Evolutionary conservation across 164 flowering plant genomes (phyloP).

Genomic region (Vitis riparia): DNA sequence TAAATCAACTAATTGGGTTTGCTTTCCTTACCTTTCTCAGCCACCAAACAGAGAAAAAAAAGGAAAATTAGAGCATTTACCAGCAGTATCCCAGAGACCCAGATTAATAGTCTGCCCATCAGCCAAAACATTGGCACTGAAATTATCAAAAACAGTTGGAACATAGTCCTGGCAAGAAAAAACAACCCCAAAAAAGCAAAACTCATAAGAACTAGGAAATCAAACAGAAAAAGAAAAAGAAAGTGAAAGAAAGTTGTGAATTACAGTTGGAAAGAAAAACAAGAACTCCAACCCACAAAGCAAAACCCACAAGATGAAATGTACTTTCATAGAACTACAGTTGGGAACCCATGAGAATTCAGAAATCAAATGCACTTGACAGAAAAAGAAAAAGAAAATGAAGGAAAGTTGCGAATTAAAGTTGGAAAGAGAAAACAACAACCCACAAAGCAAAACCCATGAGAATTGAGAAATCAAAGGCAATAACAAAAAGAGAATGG

Average conservation of each 20-base stretch:
- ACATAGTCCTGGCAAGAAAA: slow-evolving; percentile 54
- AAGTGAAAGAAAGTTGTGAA: background rate
- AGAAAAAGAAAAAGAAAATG: no score
- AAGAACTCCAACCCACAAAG: background rate
- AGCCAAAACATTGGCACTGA: slow-evolving; percentile 65
- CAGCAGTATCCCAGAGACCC: slow-evolving; percentile 81
- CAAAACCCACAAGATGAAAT: background rate
- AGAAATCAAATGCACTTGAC: no score
- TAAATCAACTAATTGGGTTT: background rate
- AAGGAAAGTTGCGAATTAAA: no score
- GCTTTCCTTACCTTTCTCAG: background rate
- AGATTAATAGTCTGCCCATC: slow-evolving; percentile 60
- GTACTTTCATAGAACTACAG: no score
- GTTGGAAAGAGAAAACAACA: background rate
- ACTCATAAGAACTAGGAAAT: no score
- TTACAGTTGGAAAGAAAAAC: slow-evolving; percentile 21
- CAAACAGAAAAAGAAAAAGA: background rate
- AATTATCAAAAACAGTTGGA: slow-evolving; percentile 74
- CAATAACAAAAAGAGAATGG: background rate
- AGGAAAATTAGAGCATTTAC: slow-evolving; percentile 26
- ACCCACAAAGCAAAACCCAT: background rate
- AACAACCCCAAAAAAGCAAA: slow-evolving; percentile 3
- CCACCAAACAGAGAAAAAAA: slow-evolving; percentile 4
- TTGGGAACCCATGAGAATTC: no score
- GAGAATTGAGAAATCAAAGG: background rate